Evolutionary conservation across 2,329 filamentous ascomycete genomes (phyloP), one percentile per base, ranked within the genome.

Genomic region (Epichloe scottii): DNA sequence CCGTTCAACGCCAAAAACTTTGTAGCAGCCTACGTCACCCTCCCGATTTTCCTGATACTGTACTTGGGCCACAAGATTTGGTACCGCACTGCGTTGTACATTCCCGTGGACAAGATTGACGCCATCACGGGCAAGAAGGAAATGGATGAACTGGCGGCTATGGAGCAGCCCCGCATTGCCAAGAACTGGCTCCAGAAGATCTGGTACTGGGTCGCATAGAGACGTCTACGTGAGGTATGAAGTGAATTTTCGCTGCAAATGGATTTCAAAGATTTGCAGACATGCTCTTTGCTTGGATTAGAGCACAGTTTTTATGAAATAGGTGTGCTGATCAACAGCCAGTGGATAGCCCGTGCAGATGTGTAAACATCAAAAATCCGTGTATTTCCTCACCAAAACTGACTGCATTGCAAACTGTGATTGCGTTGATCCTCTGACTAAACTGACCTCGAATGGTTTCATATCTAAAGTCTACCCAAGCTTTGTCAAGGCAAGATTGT

Each of bases 1-100:
- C 78, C 80, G 30, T 91, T 82, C 77, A 76, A 72, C 15, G 76
- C 74, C 0, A 71, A 74, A 5, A 72, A 73, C 58, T 93, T 93
- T 59, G 53, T 84, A n/a, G 77, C 78, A 0, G 74, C 68, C 59
- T 89, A 82, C 59, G 72, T 86, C 59, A 84, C 73, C 10, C 69
- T 84, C 0, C 82, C 73, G 44, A 77, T 75, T 57, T 85, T 86
- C 63, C 56, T 81, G 2, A 64, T 70, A 0, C 69, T 85, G 0
- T 86, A 84, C 59, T 6, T 78, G 12, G 78, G 73, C 3, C 83
- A 85, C 69, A 83, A 82, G 69, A 23, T 75, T 8, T 66, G 63
- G 55, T 70, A 62, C 59, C 65, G 72, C 33, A 78, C 74, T 2
- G 65, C 68, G 2, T 67, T 67, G 19, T 65, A 62, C 12, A 71